Conservation (phyloP, 495 filamentous ascomycete species). For the Trichodelitschia bisporula region DNA sequence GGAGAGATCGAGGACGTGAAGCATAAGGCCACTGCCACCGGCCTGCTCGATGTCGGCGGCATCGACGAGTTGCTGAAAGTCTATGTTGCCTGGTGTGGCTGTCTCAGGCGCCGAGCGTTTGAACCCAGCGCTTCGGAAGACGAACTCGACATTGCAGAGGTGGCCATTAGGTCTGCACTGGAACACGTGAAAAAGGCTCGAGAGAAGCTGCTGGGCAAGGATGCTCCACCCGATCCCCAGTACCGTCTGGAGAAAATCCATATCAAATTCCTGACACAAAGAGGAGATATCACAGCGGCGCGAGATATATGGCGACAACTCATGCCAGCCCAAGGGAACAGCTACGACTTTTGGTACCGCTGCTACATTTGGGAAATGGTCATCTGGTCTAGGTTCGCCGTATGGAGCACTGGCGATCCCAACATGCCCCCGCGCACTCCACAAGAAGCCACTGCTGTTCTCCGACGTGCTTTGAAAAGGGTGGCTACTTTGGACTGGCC, state of each 20-base stretch:
- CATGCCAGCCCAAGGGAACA: slow-evolving; percentile 37
- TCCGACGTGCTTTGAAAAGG: slow-evolving; percentile 46
- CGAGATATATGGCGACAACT: slow-evolving; percentile 53
- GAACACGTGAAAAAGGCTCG: slow-evolving; percentile 63
- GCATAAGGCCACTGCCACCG: slow-evolving; percentile 66
- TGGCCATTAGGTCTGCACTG: slow-evolving; percentile 62
- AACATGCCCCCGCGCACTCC: slow-evolving; percentile 21
- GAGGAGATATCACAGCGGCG: slow-evolving; percentile 38
- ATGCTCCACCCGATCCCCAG: slow-evolving; percentile 59
- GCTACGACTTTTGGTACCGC: slow-evolving; percentile 77
- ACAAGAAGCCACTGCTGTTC: slow-evolving; percentile 39
- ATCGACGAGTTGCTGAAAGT: slow-evolving; percentile 74
- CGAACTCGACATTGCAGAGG: slow-evolving; percentile 72
- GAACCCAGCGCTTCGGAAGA: slow-evolving; percentile 50
- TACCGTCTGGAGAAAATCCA: slow-evolving; percentile 77
- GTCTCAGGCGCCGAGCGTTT: slow-evolving; percentile 64
- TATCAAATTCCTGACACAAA: slow-evolving; percentile 70
- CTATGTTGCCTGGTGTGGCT: slow-evolving; percentile 81
- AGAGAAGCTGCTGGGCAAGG: slow-evolving; percentile 45
- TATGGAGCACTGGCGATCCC: slow-evolving; percentile 4
- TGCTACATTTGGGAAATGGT: slow-evolving; percentile 84
- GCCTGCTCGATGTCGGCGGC: slow-evolving; percentile 45
- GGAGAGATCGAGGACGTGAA: slow-evolving; percentile 72
- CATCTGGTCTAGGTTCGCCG: slow-evolving; percentile 34
- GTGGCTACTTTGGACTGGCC: slow-evolving; percentile 59